These are phyloP conservation scores for Arxiozyma telluris DNA, from an alignment of 1,139 yeast species.

Conservation along the genomic window DNA sequence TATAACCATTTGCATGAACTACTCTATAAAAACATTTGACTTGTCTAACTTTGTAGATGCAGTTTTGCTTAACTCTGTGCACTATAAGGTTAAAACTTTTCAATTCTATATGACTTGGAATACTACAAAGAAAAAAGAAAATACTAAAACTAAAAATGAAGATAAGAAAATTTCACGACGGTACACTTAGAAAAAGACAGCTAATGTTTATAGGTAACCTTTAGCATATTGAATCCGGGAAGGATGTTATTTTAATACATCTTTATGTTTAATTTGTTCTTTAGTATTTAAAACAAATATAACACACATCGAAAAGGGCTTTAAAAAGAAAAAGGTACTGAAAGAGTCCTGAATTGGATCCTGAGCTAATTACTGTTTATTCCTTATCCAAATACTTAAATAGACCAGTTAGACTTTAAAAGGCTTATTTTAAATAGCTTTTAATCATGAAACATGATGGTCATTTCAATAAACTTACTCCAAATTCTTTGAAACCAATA, in stretches of 20 bases:
- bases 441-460: not conserved
- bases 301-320: not conserved
- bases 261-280: not conserved
- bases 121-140: too few species aligned
- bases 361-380: not conserved
- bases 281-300: not conserved
- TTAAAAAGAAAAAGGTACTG: not conserved
- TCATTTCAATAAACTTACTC: not conserved
- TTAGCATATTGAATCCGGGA: too few species aligned
- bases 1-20: not conserved
- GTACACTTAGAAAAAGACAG: too few species aligned
- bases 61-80: too few species aligned
- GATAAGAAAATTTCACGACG: not conserved
- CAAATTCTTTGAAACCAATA: slow-evolving; percentile 1
- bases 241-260: too few species aligned
- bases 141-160: too few species aligned
- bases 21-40: too few species aligned
- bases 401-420: too few species aligned
- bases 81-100: not conserved
- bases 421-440: not conserved
- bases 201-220: too few species aligned
- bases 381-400: not conserved
- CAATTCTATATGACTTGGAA: not conserved
- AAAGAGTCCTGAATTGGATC: too few species aligned
- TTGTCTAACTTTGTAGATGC: not conserved